Evolutionary conservation across 2,329 filamentous ascomycete genomes (phyloP), one percentile per base, ranked within the genome.

Genomic region (Apiospora rasikravindrae): DNA sequence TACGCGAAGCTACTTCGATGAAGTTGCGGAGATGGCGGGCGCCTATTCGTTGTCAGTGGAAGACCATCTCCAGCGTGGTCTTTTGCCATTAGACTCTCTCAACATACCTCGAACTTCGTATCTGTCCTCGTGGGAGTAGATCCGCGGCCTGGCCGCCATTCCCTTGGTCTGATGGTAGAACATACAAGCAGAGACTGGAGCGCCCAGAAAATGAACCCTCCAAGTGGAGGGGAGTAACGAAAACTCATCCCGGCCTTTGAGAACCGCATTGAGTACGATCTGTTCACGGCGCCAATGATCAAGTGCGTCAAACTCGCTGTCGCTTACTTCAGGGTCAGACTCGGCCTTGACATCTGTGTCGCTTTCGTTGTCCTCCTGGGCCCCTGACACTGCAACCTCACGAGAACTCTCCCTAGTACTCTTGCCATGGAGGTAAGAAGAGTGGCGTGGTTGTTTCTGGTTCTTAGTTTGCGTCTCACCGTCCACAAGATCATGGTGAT

Each of bases 141-240:
- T 80, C 70, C 77, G 76, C 13, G 80, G 80, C 33, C 79, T 77
- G 29, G 47, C 42, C 66, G 75, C 78, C 47, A 68, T 73, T 10
- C 71, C 40, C 67, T 77, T 77, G 19, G 73, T 76, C 70, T 78
- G 74, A 53, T 71, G 42, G 66, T 81, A 81, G 72, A 79, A 81
- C 29, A 81, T 73, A 24, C 75, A 75, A 37, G 79, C 75, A 7
- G 80, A 78, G 26, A 80, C 71, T 53, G 79, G 79, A 49, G 79
- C 76, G 24, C 79, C 79, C 61, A 75, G 75, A 69, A 81, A 78
- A 72, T 79, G 76, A 75, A 79, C 76, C 73, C 71, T 75, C 80
- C 80, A 81, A 47, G 77, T 78, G 8, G 77, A 76, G 24, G 79
- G 79, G 75, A 81, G 77, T n/a, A 80, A 73, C 2, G 78, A 76